These are phyloP conservation scores for Sclerotinia glacialis DNA, from an alignment of 2,329 filamentous ascomycete species.

Conservation along the genomic window DNA sequence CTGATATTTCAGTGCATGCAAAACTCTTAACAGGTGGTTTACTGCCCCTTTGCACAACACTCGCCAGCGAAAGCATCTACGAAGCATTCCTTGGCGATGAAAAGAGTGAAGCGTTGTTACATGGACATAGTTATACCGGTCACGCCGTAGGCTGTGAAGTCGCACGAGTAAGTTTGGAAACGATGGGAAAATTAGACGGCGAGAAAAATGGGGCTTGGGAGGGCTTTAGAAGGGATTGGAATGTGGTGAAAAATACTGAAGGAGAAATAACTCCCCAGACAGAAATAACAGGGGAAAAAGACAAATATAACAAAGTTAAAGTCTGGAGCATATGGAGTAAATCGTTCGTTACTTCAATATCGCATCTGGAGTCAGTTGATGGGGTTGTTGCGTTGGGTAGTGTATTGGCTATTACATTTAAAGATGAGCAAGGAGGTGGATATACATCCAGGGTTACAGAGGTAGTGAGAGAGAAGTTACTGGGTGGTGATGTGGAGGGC, in stretches of 20 bases:
- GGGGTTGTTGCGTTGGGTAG: conserved; percentile 72
- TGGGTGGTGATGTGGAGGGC: background rate
- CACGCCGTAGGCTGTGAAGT: conserved; percentile 80
- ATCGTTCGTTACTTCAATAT: conserved; percentile 57
- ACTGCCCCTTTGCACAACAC: conserved; percentile 71
- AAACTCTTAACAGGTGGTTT: conserved; percentile 81
- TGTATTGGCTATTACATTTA: conserved; percentile 64
- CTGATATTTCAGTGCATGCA: conserved; percentile 78
- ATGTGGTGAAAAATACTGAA: background rate
- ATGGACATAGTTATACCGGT: conserved; percentile 85
- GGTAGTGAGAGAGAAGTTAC: conserved; percentile 43
- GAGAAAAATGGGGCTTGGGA: conserved; percentile 55
- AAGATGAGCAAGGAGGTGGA: conserved; percentile 42
- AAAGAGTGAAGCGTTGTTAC: conserved; percentile 75
- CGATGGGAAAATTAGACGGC: conserved; percentile 58
- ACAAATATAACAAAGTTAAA: background rate
- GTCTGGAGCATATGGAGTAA: conserved; percentile 72
- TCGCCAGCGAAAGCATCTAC: conserved; percentile 73
- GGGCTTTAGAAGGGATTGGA: conserved; percentile 52
- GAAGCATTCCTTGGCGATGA: conserved; percentile 66
- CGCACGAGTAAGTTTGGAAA: conserved; percentile 62
- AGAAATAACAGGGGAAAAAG: background rate
- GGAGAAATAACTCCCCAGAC: background rate
- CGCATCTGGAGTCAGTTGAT: conserved; percentile 53
- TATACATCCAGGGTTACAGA: conserved; percentile 41